Percentiles rank a stretch among this genome's conserved stretches.
phyloP scores from a whole-genome alignment of 2,329 filamentous ascomycete genomes.

The Dactylellina leptospora region DNA sequence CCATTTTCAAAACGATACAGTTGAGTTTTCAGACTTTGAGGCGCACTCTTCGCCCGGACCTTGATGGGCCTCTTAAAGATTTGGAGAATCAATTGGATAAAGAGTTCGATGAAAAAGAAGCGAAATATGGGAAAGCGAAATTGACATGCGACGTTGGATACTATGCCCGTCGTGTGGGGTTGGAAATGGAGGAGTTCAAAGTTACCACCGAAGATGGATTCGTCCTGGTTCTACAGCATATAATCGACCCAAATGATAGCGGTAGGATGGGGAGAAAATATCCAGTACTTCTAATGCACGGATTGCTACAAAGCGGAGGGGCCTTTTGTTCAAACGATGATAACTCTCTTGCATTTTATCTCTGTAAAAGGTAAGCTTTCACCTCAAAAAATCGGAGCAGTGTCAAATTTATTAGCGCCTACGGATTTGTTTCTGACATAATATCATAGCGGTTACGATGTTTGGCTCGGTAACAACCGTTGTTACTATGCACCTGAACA shows the following conservation, averaged over 20 bases:
- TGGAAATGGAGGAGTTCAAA: constrained; percentile 82
- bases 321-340: constrained; percentile 92
- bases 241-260: constrained; percentile 75
- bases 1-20: constrained; percentile 61
- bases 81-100: constrained; percentile 61
- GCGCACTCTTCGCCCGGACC: neutral
- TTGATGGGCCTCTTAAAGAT: constrained; percentile 58
- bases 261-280: constrained; percentile 70
- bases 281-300: constrained; percentile 86
- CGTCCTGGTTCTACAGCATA: constrained; percentile 85
- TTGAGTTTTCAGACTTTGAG: neutral
- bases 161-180: constrained; percentile 84
- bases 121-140: constrained; percentile 79
- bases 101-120: constrained; percentile 62
- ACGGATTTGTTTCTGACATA: too few relatives aligned
- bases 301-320: constrained; percentile 84
- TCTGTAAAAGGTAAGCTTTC: constrained; percentile 74
- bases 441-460: constrained; percentile 76
- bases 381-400: too few relatives aligned
- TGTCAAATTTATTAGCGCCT: too few relatives aligned
- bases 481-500: constrained; percentile 86
- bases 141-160: constrained; percentile 81
- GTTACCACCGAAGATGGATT: constrained; percentile 96
- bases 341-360: constrained; percentile 86
- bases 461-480: constrained; percentile 94